Conservation (phyloP, 2,329 filamentous ascomycete genomes). For the Alternaria brassicicola region DNA sequence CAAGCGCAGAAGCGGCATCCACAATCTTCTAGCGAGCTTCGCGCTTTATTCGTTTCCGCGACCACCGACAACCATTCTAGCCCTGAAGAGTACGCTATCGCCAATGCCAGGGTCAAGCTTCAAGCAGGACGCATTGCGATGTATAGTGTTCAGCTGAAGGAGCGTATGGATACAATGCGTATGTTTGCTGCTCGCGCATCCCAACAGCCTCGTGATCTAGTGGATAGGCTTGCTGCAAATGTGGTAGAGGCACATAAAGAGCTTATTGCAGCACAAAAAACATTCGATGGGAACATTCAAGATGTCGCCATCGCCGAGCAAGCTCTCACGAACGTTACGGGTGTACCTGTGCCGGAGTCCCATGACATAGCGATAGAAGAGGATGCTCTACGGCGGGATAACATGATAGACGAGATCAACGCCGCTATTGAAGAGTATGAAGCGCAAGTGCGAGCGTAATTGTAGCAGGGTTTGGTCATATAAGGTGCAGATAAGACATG, state of each 20-base stretch:
- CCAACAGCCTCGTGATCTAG: background rate
- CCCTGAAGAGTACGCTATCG: background rate
- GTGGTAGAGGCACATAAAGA: background rate
- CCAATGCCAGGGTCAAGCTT: background rate
- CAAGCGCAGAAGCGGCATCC: background rate
- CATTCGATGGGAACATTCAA: background rate
- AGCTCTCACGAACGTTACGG: background rate
- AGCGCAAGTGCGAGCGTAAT: background rate
- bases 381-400: background rate
- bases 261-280: background rate
- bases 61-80: background rate
- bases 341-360: background rate
- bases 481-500: too few species aligned
- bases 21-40: background rate
- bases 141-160: background rate
- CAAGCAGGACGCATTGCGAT: background rate
- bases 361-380: background rate
- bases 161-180: background rate
- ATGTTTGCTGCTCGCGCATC: background rate
- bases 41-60: background rate
- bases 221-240: background rate
- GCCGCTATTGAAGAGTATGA: background rate
- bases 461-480: background rate
- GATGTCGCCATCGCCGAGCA: background rate
- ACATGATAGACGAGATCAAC: background rate